Evolutionary conservation across 1,284 basidiomycete species (phyloP).

Genomic region (Marasmius fiardii): DNA sequence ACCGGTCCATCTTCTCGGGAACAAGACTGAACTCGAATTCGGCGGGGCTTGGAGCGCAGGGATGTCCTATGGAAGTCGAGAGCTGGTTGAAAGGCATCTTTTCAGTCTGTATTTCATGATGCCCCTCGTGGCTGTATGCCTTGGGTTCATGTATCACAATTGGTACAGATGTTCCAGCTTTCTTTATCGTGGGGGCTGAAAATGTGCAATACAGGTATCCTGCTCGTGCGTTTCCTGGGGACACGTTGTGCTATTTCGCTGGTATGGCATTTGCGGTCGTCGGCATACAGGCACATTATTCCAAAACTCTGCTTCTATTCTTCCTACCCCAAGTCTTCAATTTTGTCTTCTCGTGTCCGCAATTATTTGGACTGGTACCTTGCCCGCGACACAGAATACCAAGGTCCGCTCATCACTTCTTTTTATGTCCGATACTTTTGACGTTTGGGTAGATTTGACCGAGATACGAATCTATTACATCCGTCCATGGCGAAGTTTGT

Average conservation of each 20-base stretch:
- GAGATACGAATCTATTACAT: constrained; percentile 66
- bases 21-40: constrained; percentile 61
- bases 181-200: constrained; percentile 6
- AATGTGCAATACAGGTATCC: constrained; percentile 74
- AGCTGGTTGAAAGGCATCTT: constrained; percentile 88
- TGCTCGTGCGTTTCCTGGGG: constrained; percentile 91
- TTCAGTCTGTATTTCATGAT: constrained; percentile 97
- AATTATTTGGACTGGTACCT: constrained; percentile 90
- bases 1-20: constrained; percentile 67
- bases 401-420: constrained; percentile 41
- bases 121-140: constrained; percentile 87
- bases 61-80: constrained; percentile 80
- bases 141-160: constrained; percentile 90
- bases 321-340: constrained; percentile 99
- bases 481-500: constrained; percentile 70
- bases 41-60: constrained; percentile 80
- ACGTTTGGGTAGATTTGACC: constrained; percentile 58
- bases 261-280: constrained; percentile 98
- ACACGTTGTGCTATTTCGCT: constrained; percentile 96
- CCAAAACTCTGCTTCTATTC: constrained; percentile 94
- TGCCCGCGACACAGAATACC: constrained; percentile 95
- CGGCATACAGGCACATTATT: constrained; percentile 95
- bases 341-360: constrained; percentile 92
- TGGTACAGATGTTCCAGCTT: constrained; percentile 55
- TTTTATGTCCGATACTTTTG: not conserved